phyloP scores from a whole-genome alignment of 192 early-diverging fungal genomes.

The Backusella tarrabulga region DNA sequence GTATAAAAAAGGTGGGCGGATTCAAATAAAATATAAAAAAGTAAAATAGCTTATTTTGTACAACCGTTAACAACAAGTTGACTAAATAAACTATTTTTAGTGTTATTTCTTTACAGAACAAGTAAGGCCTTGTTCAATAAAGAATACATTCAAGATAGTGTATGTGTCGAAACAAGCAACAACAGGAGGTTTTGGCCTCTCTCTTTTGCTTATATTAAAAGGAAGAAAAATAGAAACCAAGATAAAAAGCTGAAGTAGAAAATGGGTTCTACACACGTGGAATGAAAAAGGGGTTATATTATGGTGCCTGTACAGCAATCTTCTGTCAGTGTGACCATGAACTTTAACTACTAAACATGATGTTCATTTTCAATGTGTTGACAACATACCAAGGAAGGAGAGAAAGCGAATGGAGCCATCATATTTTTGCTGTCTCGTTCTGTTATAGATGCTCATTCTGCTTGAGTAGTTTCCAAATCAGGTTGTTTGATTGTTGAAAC shows the following conservation, averaged over 20 bases:
- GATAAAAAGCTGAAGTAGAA: background rate
- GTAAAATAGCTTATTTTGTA: conserved; percentile 2
- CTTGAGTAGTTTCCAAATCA: background rate
- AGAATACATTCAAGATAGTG: background rate
- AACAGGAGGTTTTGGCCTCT: background rate
- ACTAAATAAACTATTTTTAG: conserved; percentile 7
- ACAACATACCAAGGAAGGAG: background rate
- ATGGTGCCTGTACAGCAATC: background rate
- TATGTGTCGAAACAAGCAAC: background rate
- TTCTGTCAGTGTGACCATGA: conserved; percentile 1
- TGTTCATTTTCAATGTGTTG: background rate
- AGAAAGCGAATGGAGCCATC: background rate
- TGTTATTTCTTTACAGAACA: conserved; percentile 3
- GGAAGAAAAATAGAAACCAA: background rate
- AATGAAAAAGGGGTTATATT: background rate
- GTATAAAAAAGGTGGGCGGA: background rate
- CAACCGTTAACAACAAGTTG: background rate
- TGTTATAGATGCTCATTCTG: background rate
- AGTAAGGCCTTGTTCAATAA: background rate
- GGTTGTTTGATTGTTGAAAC: background rate
- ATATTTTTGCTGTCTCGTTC: background rate
- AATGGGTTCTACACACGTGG: background rate
- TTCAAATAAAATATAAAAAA: background rate
- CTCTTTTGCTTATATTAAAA: background rate
- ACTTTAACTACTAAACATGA: background rate